These are phyloP conservation scores for Wallacemonas sp. DNA, from an alignment of 208 protist species.

Conservation along the genomic window DNA sequence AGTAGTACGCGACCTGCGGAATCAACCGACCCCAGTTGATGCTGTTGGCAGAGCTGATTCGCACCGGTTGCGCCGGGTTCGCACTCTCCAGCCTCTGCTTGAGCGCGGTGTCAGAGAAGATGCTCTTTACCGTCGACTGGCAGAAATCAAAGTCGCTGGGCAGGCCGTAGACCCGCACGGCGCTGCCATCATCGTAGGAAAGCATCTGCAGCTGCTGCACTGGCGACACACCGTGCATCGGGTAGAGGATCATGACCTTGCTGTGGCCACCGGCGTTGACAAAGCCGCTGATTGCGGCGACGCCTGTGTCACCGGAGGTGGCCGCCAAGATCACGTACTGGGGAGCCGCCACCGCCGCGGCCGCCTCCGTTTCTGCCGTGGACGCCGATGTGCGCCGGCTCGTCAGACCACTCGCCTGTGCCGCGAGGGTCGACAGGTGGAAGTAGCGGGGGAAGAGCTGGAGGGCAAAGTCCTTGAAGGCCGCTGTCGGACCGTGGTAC, in stretches of 20 bases:
- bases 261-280: constrained; percentile 59
- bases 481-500: constrained; percentile 89
- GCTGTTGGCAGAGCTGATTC: constrained; percentile 95
- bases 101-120: constrained; percentile 89
- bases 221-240: constrained; percentile 75
- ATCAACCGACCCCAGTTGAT: constrained; percentile 98
- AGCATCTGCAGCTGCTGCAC: constrained; percentile 91
- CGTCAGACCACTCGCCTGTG: too few relatives aligned
- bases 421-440: constrained; percentile 13
- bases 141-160: constrained; percentile 92
- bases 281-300: constrained; percentile 88
- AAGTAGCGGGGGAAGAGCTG: constrained; percentile 92
- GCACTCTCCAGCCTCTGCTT: constrained; percentile 50
- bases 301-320: constrained; percentile 91
- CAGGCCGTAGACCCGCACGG: constrained; percentile 75
- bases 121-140: constrained; percentile 86
- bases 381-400: not conserved
- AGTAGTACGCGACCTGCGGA: constrained; percentile 96
- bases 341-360: not conserved
- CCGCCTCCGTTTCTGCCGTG: not conserved
- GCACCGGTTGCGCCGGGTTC: constrained; percentile 26
- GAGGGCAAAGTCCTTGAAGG: constrained; percentile 92
- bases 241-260: constrained; percentile 90
- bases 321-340: constrained; percentile 85
- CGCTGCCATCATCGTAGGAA: constrained; percentile 65